Evolutionary conservation across 306 rosid species (phyloP).

Genomic region (Oemleria cerasiformis): DNA sequence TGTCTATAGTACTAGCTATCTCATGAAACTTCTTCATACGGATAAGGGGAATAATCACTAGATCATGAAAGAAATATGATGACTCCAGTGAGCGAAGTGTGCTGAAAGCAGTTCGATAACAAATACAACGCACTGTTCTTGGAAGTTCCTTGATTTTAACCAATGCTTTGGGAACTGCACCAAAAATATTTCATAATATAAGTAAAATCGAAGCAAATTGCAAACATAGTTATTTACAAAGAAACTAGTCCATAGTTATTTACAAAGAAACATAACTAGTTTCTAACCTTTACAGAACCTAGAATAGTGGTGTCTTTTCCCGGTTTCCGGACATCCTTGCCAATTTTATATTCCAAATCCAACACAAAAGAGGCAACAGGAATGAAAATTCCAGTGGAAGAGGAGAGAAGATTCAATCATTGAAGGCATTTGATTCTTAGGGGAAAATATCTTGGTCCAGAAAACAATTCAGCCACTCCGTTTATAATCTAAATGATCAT

Average conservation of each 20-base stretch:
- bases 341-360: constrained; percentile 70
- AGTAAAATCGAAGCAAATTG: not conserved
- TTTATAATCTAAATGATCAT: constrained; percentile 64
- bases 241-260: not conserved
- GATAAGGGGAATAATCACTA: constrained; percentile 72
- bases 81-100: constrained; percentile 86
- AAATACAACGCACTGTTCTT: constrained; percentile 66
- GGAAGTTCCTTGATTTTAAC: constrained; percentile 76
- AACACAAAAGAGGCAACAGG: constrained; percentile 73
- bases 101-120: constrained; percentile 73
- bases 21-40: constrained; percentile 67
- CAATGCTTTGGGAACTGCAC: constrained; percentile 85
- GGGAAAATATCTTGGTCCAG: constrained; percentile 95
- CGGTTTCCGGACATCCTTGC: constrained; percentile 58
- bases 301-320: constrained; percentile 47
- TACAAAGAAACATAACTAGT: constrained; percentile 4
- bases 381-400: constrained; percentile 76
- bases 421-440: constrained; percentile 76
- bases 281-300: constrained; percentile 61
- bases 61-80: constrained; percentile 82
- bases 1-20: constrained; percentile 61
- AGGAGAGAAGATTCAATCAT: constrained; percentile 79
- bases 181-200: constrained; percentile 18
- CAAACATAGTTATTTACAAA: too few species aligned
- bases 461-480: constrained; percentile 73